These are phyloP conservation scores for Xylariaceae sp. DNA, from an alignment of 2,329 filamentous ascomycete genomes.

Conservation along the genomic window DNA sequence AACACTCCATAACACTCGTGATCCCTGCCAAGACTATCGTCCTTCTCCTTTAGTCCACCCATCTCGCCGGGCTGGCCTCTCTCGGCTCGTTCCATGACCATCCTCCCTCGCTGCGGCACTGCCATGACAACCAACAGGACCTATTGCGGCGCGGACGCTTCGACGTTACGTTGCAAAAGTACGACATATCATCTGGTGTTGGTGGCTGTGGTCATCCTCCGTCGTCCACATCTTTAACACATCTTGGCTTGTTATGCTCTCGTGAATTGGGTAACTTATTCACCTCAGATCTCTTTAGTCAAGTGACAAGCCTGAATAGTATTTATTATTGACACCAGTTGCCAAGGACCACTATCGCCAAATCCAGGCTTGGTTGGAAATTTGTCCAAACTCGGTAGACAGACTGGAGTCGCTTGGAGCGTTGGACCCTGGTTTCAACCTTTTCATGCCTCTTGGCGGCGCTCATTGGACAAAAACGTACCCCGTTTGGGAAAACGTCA, in stretches of 20 bases:
- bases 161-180: slow-evolving; percentile 20
- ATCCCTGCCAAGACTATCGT: slow-evolving; percentile 17
- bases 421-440: slow-evolving; percentile 16
- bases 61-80: background rate
- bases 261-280: too few species aligned
- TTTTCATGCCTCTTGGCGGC: slow-evolving; percentile 18
- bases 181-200: background rate
- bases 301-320: background rate
- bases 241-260: too few species aligned
- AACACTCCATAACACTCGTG: slow-evolving; percentile 18
- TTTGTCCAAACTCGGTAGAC: slow-evolving; percentile 3
- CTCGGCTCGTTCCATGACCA: slow-evolving; percentile 22
- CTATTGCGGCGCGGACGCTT: background rate
- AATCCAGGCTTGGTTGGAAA: slow-evolving; percentile 11
- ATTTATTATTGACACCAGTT: background rate
- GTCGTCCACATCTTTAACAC: background rate
- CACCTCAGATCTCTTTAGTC: background rate
- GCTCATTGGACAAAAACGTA: slow-evolving; percentile 22
- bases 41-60: slow-evolving; percentile 12
- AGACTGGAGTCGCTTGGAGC: slow-evolving; percentile 5
- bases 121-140: background rate
- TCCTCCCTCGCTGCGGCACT: background rate
- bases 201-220: background rate
- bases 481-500: slow-evolving; percentile 16
- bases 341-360: slow-evolving; percentile 15